Base-by-base conservation (phyloP, 164 flowering plant genomes). In the Macadamia integrifolia region DNA sequence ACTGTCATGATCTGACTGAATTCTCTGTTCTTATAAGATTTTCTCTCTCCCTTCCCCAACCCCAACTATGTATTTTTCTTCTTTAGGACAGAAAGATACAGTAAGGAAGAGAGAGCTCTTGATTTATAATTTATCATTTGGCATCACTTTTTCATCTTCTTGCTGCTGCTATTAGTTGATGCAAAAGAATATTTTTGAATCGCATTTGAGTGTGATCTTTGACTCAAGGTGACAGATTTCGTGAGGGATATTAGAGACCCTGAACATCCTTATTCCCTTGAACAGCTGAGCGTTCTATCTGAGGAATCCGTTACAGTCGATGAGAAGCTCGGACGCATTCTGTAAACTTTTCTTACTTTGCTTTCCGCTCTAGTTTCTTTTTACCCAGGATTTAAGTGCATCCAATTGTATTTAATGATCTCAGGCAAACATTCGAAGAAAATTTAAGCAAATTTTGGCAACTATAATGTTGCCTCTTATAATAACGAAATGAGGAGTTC, bases 241-340 rank as follows among this genome's bases (percentile, higher is more conserved):
- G 89, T 88, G 77, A 84, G 94, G 78, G 94, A 88, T 75, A 88
- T 88, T 13, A 83, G 91, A 75, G 94, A 88, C 84, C 94, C 94
- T 28, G 93, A 88, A 79, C 94, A 88, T 67, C 91, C 93, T 6
- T 88, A 88, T 64, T 87, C 91, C 1, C 65, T 86, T 66, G 91
- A 89, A 62, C 87, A 86, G 80, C 86, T 86, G 40, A 87, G 88
- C 70, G 90, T 86, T 70, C 82, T 86, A 3, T 86, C 90, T 3
- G 90, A 87, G 77, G 90, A 87, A 69, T 86, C 92, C 3, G 79
- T 89, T 64, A 80, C 88, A 6, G 90, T 89, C 15, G 94, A 89
- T 66, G 90, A 88, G 74, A 87, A 87, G 78, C 88, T 83, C 30
- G 88, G 89, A 6, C 85, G 89, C 18, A 87, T 88, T 66, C 77